Percentiles rank a stretch among this genome's conserved stretches.
Conservation (phyloP, 495 filamentous ascomycete species). For the Aspergillus nanangensis region DNA sequence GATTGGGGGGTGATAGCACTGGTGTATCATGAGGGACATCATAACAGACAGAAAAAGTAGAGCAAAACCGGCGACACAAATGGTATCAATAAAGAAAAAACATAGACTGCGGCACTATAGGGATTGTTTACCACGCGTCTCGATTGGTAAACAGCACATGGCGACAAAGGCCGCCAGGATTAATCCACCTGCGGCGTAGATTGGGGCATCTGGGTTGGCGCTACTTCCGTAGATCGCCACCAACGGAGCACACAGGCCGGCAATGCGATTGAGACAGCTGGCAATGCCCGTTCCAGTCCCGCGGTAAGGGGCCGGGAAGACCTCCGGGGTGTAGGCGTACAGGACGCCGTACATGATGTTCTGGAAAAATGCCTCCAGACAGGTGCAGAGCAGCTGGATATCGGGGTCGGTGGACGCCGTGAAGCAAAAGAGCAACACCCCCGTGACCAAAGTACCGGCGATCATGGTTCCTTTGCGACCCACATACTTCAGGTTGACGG, state of each 20-base stretch:
- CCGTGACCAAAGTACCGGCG: conserved; percentile 48
- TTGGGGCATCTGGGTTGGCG: conserved; percentile 41
- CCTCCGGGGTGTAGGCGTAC: conserved; percentile 58
- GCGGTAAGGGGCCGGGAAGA: conserved; percentile 55
- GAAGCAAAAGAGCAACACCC: conserved; percentile 56
- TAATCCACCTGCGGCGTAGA: conserved; percentile 49
- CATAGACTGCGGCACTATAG: conserved; percentile 22
- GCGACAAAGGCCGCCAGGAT: conserved; percentile 48
- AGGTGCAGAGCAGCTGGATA: conserved; percentile 48
- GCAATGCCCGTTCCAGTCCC: conserved; percentile 56
- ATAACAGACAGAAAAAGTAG: background rate
- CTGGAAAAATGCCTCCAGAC: conserved; percentile 56
- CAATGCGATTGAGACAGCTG: conserved; percentile 52
- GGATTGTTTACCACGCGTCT: conserved; percentile 48
- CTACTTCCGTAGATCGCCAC: conserved; percentile 47
- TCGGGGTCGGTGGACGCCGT: conserved; percentile 44
- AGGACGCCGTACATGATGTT: conserved; percentile 63
- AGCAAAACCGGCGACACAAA: background rate
- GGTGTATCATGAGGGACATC: background rate
- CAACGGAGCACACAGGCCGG: conserved; percentile 54
- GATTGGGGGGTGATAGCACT: background rate
- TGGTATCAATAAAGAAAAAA: background rate
- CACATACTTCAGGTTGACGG: conserved; percentile 54
- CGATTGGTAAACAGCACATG: conserved; percentile 49
- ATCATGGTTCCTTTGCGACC: conserved; percentile 59